phyloP scores from a whole-genome alignment of 2,329 filamentous ascomycete genomes.

The Pezizomycotina sp. region DNA sequence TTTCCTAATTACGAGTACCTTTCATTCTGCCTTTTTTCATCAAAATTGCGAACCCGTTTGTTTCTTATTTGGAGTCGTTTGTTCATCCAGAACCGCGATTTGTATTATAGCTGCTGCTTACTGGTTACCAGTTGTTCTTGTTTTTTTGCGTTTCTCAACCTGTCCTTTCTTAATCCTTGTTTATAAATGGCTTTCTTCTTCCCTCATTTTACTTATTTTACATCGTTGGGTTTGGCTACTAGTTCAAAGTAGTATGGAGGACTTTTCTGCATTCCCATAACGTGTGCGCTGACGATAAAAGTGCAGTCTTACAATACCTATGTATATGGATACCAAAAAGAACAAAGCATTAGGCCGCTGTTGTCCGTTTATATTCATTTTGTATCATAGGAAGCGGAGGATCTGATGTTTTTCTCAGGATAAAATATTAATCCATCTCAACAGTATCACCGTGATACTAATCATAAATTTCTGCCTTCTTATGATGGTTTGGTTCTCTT shows the following conservation, averaged over 20 bases:
- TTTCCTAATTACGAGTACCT: background rate
- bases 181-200: constrained; percentile 5
- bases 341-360: no score
- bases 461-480: constrained; percentile 5
- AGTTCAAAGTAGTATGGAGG: no score
- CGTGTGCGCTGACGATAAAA: no score
- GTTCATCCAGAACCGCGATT: constrained; percentile 4
- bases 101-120: constrained; percentile 2
- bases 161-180: constrained; percentile 8
- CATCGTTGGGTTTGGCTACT: no score
- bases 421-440: no score
- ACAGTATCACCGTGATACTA: no score
- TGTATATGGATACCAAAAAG: no score
- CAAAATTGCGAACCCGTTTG: background rate
- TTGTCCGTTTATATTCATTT: no score
- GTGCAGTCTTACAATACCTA: no score
- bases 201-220: constrained; percentile 3
- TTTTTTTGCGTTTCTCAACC: constrained; percentile 3
- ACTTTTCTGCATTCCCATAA: no score
- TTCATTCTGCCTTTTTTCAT: background rate
- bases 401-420: no score
- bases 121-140: constrained; percentile 2
- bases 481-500: constrained; percentile 12
- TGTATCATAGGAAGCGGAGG: no score
- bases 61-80: constrained; percentile 2